Evolutionary conservation across 148 eudicot species (phyloP).

Genomic region (Rhododendron henanense): DNA sequence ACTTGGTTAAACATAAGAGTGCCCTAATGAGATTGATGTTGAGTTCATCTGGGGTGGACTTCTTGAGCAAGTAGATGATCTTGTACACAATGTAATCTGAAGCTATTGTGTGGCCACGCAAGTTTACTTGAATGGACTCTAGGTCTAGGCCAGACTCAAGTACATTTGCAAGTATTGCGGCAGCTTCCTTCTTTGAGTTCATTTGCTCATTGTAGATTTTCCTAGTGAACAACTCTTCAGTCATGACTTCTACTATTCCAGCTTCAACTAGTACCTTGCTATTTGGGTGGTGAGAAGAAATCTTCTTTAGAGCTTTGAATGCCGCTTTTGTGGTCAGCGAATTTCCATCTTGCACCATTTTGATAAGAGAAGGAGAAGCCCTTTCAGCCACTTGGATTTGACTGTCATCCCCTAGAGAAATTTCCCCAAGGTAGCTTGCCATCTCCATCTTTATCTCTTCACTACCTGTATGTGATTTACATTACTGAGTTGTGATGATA

Average conservation of each 20-base stretch:
- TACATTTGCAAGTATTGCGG: constrained; percentile 71
- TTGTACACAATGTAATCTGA: constrained; percentile 54
- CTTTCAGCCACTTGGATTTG: constrained; percentile 51
- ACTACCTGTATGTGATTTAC: constrained; percentile 35
- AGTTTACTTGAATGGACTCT: constrained; percentile 42
- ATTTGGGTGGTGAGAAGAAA: constrained; percentile 48
- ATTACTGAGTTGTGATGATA: not conserved
- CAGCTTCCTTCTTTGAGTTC: constrained; percentile 57
- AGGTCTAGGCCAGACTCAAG: constrained; percentile 60
- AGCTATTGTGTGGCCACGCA: constrained; percentile 44
- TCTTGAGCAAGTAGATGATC: constrained; percentile 47
- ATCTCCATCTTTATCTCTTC: constrained; percentile 62
- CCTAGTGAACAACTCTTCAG: constrained; percentile 54
- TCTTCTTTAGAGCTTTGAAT: constrained; percentile 52
- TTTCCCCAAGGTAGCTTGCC: constrained; percentile 68
- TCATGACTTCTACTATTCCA: constrained; percentile 45
- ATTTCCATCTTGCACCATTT: constrained; percentile 59
- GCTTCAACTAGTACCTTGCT: constrained; percentile 55
- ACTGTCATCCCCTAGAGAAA: constrained; percentile 51
- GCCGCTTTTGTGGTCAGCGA: constrained; percentile 46
- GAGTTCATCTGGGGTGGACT: constrained; percentile 49
- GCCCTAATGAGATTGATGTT: constrained; percentile 58
- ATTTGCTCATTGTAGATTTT: constrained; percentile 34
- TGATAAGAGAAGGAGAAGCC: constrained; percentile 57
- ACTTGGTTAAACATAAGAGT: constrained; percentile 52